phyloP scores from a whole-genome alignment of 345 rosid species.

The Eutrema japonicum region DNA sequence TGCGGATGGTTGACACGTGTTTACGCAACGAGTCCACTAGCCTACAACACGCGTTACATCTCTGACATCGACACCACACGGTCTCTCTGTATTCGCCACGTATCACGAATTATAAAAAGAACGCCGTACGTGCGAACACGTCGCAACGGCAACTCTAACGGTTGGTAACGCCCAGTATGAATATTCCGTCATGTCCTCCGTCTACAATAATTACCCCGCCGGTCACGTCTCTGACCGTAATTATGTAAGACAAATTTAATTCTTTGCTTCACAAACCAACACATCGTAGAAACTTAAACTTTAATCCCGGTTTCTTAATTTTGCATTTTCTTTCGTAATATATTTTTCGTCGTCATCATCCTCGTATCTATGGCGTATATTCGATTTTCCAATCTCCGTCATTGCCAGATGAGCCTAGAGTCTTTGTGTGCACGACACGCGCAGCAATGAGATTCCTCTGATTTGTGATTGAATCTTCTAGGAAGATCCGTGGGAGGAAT shows the following conservation, averaged over 20 bases:
- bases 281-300: background rate
- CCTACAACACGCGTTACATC: slow-evolving; percentile 26
- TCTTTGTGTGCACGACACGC: slow-evolving; percentile 39
- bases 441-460: slow-evolving; percentile 32
- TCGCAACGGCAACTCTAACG: slow-evolving; percentile 23
- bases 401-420: slow-evolving; percentile 44
- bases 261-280: slow-evolving; percentile 23
- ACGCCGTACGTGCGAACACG: slow-evolving; percentile 36
- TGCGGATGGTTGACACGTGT: slow-evolving; percentile 23
- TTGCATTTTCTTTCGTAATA: background rate
- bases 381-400: slow-evolving; percentile 10
- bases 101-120: slow-evolving; percentile 9
- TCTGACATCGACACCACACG: background rate
- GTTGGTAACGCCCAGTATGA: slow-evolving; percentile 9
- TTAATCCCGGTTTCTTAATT: background rate
- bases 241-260: background rate
- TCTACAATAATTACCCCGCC: slow-evolving; percentile 19
- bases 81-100: slow-evolving; percentile 27
- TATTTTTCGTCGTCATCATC: background rate
- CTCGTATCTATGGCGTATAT: slow-evolving; percentile 32
- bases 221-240: slow-evolving; percentile 17
- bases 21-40: background rate
- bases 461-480: slow-evolving; percentile 32
- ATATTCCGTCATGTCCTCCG: slow-evolving; percentile 8
- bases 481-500: slow-evolving; percentile 42